Conservation (phyloP, 202 grass and related monocot species). For the Panicum virgatum region DNA sequence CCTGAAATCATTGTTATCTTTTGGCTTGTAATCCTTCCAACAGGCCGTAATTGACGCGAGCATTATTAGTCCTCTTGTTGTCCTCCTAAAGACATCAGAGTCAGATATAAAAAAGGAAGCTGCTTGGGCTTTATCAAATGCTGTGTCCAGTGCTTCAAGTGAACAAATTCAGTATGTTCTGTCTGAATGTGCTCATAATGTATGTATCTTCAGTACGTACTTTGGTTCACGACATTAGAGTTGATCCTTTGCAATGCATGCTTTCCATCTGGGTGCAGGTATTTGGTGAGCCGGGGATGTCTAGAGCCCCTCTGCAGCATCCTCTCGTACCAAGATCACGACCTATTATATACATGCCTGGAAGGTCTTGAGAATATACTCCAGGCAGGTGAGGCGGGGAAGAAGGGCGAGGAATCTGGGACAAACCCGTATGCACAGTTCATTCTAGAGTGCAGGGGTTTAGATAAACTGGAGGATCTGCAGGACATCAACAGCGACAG, state of each 20-base stretch:
- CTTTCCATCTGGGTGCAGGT: conserved; percentile 30
- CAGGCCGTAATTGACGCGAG: conserved; percentile 83
- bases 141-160: conserved; percentile 50
- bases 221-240: neutral
- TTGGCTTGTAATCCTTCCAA: conserved; percentile 26
- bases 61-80: conserved; percentile 60
- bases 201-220: neutral
- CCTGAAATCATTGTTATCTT: neutral
- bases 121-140: conserved; percentile 89
- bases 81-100: conserved; percentile 59
- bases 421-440: conserved; percentile 61
- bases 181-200: neutral
- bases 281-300: conserved; percentile 77
- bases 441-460: conserved; percentile 69
- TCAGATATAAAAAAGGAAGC: conserved; percentile 67
- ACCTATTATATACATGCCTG: conserved; percentile 57
- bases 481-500: conserved; percentile 54
- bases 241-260: neutral
- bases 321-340: conserved; percentile 55
- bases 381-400: conserved; percentile 55
- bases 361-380: conserved; percentile 80
- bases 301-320: conserved; percentile 64
- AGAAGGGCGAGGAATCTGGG: conserved; percentile 35
- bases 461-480: conserved; percentile 72
- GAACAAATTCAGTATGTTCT: conserved; percentile 74